Percentiles rank a stretch among this genome's conserved stretches.
phyloP scores from a whole-genome alignment of 78 protist species.

The Ministeria vibrans region DNA sequence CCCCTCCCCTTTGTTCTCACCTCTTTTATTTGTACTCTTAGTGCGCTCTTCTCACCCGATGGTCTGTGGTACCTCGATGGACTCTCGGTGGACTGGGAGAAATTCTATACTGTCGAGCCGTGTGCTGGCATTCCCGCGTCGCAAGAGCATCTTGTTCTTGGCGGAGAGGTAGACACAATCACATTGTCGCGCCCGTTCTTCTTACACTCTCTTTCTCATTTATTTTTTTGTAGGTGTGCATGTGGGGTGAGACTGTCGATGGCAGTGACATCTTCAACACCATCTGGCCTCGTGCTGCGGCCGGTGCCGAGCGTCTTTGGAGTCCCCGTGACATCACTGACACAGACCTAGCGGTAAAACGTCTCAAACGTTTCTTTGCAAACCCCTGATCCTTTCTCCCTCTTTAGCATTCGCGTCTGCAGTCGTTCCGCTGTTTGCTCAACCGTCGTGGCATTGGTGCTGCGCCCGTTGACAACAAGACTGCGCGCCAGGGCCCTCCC shows the following conservation, averaged over 20 bases:
- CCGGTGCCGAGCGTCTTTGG: slow-evolving; percentile 75
- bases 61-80: slow-evolving; percentile 51
- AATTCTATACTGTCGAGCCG: slow-evolving; percentile 46
- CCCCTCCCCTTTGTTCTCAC: no score
- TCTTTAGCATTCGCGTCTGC: neutral
- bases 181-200: no score
- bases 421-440: slow-evolving; percentile 32
- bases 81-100: slow-evolving; percentile 38
- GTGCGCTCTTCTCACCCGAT: no score
- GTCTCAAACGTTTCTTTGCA: neutral
- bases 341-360: neutral
- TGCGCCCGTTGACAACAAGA: slow-evolving; percentile 24
- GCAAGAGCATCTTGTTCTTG: neutral
- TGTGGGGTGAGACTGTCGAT: slow-evolving; percentile 64
- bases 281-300: slow-evolving; percentile 58
- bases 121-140: slow-evolving; percentile 8
- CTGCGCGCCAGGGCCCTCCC: slow-evolving; percentile 16
- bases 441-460: slow-evolving; percentile 38
- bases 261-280: slow-evolving; percentile 16
- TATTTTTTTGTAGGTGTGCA: neutral
- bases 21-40: no score
- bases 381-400: neutral
- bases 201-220: neutral
- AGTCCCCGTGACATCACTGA: neutral
- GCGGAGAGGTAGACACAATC: no score